A percentile compares a stretch with the other conserved stretches of the same genome.
Conservation (phyloP, 2,329 filamentous ascomycete species). For the Botryosphaeria dothidea region DNA sequence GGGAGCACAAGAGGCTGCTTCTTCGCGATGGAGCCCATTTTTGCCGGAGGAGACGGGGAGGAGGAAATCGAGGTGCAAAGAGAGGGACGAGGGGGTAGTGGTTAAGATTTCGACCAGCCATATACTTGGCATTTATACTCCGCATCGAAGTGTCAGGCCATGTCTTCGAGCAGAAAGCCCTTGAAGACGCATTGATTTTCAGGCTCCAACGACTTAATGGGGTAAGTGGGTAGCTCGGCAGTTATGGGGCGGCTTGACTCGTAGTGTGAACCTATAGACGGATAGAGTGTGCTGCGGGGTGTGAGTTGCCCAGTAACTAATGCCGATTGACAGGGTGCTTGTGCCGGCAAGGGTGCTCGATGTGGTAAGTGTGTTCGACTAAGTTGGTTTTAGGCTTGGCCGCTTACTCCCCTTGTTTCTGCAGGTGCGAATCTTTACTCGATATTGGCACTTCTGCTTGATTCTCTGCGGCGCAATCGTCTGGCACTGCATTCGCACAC, state of each 20-base stretch:
- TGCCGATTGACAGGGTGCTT: not conserved
- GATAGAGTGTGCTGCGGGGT: not conserved
- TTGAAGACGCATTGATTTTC: not conserved
- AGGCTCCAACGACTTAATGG: not conserved
- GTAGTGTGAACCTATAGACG: not conserved
- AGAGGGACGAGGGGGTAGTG: not conserved
- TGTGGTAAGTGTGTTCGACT: not conserved
- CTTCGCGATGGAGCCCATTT: not conserved
- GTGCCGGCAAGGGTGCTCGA: not conserved
- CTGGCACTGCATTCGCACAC: not conserved
- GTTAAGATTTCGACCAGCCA: not conserved
- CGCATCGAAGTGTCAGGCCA: not conserved
- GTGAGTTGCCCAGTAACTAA: not conserved
- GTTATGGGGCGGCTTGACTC: not conserved
- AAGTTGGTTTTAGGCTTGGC: not conserved
- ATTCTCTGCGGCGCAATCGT: not conserved
- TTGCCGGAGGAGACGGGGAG: not conserved
- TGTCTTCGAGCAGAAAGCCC: not conserved
- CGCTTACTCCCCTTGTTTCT: not conserved
- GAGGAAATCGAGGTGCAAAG: not conserved
- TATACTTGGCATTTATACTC: not conserved
- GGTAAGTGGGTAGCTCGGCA: not conserved
- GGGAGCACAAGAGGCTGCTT: constrained; percentile 1
- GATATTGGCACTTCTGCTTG: not conserved
- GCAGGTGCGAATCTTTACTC: not conserved